These are phyloP conservation scores for Aspergillus novoparasiticus DNA, from an alignment of 2,329 filamentous ascomycete species.

Conservation along the genomic window DNA sequence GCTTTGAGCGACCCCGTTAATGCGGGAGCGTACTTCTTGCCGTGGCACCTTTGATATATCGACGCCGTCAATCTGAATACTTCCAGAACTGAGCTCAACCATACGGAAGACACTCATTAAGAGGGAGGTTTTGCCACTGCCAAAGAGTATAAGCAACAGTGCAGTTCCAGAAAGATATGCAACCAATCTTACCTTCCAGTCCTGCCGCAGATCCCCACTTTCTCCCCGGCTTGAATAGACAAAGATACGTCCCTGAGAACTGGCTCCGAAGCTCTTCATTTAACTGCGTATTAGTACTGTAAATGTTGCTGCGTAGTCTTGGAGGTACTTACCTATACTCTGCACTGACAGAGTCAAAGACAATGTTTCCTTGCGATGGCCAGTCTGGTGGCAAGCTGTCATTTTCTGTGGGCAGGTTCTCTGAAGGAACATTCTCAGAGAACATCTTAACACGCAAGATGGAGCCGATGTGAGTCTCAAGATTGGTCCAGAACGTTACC, in stretches of 20 bases:
- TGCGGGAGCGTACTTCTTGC: conserved; percentile 41
- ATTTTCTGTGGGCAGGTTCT: conserved; percentile 48
- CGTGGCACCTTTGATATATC: conserved; percentile 44
- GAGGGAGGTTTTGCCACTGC: conserved; percentile 48
- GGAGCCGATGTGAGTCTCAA: conserved; percentile 62
- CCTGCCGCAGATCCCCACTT: conserved; percentile 45
- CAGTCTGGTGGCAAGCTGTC: conserved; percentile 42
- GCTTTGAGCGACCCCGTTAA: conserved; percentile 50
- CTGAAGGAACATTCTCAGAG: conserved; percentile 45
- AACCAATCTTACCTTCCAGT: conserved; percentile 37
- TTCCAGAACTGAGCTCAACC: conserved; percentile 43
- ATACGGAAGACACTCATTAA: conserved; percentile 47
- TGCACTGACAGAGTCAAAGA: conserved; percentile 49
- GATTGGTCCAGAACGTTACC: conserved; percentile 57
- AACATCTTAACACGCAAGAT: conserved; percentile 60
- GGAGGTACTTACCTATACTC: conserved; percentile 41
- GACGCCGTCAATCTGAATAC: conserved; percentile 47
- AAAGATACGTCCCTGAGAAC: conserved; percentile 53
- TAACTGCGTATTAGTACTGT: conserved; percentile 13
- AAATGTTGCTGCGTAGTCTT: background rate
- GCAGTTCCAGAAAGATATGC: background rate
- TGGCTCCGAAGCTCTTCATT: conserved; percentile 28
- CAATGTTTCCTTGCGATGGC: conserved; percentile 47
- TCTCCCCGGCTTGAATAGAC: conserved; percentile 45
- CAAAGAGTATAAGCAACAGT: conserved; percentile 1